Percentiles rank a stretch among this genome's conserved stretches.
Conservation (phyloP, 805 yeast genomes). For the Candida fluviatilis region DNA sequence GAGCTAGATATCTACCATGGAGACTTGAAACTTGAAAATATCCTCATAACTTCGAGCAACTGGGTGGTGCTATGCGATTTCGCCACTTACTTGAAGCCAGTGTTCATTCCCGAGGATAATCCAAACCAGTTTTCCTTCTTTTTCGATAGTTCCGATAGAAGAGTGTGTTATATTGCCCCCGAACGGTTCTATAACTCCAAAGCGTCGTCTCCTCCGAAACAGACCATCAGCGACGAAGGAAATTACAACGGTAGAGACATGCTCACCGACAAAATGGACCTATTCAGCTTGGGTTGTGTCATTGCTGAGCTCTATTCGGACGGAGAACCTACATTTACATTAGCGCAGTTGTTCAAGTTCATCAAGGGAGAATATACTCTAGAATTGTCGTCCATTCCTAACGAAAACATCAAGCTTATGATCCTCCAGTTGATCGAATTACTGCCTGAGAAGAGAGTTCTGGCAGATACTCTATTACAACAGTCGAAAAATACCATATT, state of each 20-base stretch:
- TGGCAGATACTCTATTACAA: conserved; percentile 50
- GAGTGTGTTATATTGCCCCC: conserved; percentile 91
- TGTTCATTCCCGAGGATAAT: conserved; percentile 82
- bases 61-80: conserved; percentile 84
- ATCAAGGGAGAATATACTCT: conserved; percentile 66
- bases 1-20: conserved; percentile 67
- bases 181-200: conserved; percentile 63
- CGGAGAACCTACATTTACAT: conserved; percentile 80
- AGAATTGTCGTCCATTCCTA: conserved; percentile 52
- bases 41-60: conserved; percentile 82
- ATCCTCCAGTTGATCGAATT: conserved; percentile 60
- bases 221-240: conserved; percentile 20
- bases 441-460: conserved; percentile 57
- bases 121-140: conserved; percentile 90
- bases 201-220: conserved; percentile 14
- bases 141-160: conserved; percentile 84
- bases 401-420: conserved; percentile 47
- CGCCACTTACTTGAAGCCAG: conserved; percentile 74
- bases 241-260: conserved; percentile 18
- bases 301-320: conserved; percentile 86
- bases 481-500: conserved; percentile 50
- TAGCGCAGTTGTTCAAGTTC: conserved; percentile 83
- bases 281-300: conserved; percentile 80
- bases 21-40: conserved; percentile 87
- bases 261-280: conserved; percentile 68